Conservation (phyloP, 768 basidiomycete species). For the Crepidotus variabilis region DNA sequence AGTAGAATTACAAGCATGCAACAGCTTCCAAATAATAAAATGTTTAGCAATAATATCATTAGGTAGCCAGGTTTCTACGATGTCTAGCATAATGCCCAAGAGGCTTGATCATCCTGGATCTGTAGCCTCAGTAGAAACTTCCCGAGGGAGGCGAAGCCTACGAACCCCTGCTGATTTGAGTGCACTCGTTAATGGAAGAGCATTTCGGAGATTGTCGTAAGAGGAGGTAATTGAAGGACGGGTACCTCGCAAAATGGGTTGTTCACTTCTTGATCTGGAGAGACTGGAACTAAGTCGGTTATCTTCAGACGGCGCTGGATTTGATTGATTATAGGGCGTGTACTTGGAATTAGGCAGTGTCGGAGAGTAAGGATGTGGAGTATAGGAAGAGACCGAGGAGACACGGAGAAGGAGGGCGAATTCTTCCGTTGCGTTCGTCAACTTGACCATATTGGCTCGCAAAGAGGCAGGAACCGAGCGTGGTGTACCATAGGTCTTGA, state of each 20-base stretch:
- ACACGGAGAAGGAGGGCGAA: conserved; percentile 84
- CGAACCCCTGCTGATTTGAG: conserved; percentile 4
- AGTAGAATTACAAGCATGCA: neutral
- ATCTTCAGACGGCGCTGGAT: conserved; percentile 30
- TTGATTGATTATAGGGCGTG: conserved; percentile 17
- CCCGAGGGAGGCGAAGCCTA: conserved; percentile 9
- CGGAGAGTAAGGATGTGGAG: conserved; percentile 59
- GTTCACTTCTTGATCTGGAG: conserved; percentile 56
- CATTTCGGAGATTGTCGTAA: conserved; percentile 40
- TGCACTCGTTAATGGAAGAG: conserved; percentile 34
- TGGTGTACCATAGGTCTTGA: conserved; percentile 63
- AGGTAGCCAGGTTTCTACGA: neutral
- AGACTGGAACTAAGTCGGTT: conserved; percentile 49
- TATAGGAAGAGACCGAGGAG: conserved; percentile 70
- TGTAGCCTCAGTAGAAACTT: conserved; percentile 8
- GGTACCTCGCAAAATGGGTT: conserved; percentile 34
- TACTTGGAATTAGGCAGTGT: conserved; percentile 25
- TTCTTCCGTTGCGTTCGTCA: conserved; percentile 84
- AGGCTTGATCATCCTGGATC: conserved; percentile 15
- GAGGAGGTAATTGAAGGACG: conserved; percentile 29
- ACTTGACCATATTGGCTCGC: conserved; percentile 65
- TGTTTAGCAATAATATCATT: neutral
- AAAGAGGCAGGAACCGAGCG: conserved; percentile 52
- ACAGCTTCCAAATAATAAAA: neutral
- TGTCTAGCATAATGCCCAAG: neutral